Evolutionary conservation across 1,284 basidiomycete species (phyloP).

Genomic region (Fistulina hepatica): DNA sequence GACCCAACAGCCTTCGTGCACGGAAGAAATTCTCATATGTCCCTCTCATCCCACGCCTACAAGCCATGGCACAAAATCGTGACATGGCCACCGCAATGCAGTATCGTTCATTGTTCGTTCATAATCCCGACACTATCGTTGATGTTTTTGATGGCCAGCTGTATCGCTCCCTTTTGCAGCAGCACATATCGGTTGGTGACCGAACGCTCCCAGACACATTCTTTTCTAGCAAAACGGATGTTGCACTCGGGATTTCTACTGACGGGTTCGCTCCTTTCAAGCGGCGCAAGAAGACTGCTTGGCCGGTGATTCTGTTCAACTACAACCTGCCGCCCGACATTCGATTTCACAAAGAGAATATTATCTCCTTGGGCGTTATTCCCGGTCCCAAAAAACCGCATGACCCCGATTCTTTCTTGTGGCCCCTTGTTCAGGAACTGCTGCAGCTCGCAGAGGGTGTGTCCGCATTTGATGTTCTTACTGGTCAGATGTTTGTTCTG

Average conservation of each 20-base stretch:
- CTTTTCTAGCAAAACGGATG: slow-evolving; percentile 22
- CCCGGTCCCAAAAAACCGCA: slow-evolving; percentile 33
- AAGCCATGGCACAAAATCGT: slow-evolving; percentile 13
- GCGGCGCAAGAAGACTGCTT: slow-evolving; percentile 23
- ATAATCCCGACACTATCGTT: slow-evolving; percentile 9
- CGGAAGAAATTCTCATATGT: slow-evolving; percentile 20
- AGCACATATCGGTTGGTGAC: slow-evolving; percentile 14
- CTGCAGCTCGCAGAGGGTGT: slow-evolving; percentile 27
- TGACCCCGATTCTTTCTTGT: slow-evolving; percentile 32
- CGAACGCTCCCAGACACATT: slow-evolving; percentile 14
- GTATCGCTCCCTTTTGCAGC: slow-evolving; percentile 17
- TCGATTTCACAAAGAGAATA: slow-evolving; percentile 22
- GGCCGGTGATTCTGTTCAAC: slow-evolving; percentile 29
- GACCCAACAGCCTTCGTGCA: slow-evolving; percentile 15
- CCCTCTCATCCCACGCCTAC: slow-evolving; percentile 21
- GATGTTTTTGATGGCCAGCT: slow-evolving; percentile 26
- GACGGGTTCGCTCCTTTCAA: slow-evolving; percentile 33
- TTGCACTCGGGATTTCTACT: slow-evolving; percentile 26
- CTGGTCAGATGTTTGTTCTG: slow-evolving; percentile 21
- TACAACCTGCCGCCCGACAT: slow-evolving; percentile 29
- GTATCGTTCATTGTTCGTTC: slow-evolving; percentile 12
- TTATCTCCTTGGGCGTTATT: slow-evolving; percentile 30
- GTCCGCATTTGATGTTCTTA: slow-evolving; percentile 22
- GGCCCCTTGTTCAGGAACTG: slow-evolving; percentile 29
- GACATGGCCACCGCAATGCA: slow-evolving; percentile 8